phyloP scores from a whole-genome alignment of 306 rosid species.

The Cucurbita moschata region DNA sequence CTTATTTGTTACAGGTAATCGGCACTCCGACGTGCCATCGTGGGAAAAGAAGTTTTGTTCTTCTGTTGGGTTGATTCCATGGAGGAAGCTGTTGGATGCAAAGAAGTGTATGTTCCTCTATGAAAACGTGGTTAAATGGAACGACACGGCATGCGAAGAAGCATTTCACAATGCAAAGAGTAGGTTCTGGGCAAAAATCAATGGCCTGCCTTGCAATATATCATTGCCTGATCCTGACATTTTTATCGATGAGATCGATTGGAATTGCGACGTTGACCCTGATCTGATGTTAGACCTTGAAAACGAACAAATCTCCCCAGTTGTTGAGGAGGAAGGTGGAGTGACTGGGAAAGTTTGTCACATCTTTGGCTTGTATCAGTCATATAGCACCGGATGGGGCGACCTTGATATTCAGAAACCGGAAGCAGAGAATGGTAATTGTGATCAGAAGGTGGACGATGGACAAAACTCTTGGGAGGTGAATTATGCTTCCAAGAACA shows the following conservation, averaged over 20 bases:
- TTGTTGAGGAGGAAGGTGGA: slow-evolving; percentile 6
- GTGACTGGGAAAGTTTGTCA: slow-evolving; percentile 18
- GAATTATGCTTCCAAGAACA: not conserved
- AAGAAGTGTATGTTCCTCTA: slow-evolving; percentile 37
- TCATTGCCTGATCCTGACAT: slow-evolving; percentile 57
- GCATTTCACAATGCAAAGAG: slow-evolving; percentile 64
- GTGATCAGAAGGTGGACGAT: slow-evolving; percentile 12
- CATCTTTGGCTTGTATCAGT: slow-evolving; percentile 24
- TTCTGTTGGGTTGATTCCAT: slow-evolving; percentile 44
- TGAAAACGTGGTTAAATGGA: slow-evolving; percentile 44
- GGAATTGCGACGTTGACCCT: slow-evolving; percentile 44
- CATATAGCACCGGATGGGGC: slow-evolving; percentile 37
- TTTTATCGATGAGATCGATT: slow-evolving; percentile 46
- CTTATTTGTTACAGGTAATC: slow-evolving; percentile 16
- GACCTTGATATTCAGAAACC: slow-evolving; percentile 20
- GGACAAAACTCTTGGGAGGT: slow-evolving; percentile 27
- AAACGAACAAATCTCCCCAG: slow-evolving; percentile 16
- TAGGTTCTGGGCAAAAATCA: slow-evolving; percentile 52
- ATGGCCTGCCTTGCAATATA: slow-evolving; percentile 27
- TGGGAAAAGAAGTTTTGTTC: slow-evolving; percentile 74
- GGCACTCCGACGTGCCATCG: slow-evolving; percentile 33
- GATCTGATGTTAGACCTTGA: slow-evolving; percentile 50
- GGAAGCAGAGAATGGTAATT: slow-evolving; percentile 9
- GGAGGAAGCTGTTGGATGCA: slow-evolving; percentile 49
- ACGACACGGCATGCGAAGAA: slow-evolving; percentile 68